Conservation (phyloP, 129 eudicot species). For the Chrysanthemum seticuspe region DNA sequence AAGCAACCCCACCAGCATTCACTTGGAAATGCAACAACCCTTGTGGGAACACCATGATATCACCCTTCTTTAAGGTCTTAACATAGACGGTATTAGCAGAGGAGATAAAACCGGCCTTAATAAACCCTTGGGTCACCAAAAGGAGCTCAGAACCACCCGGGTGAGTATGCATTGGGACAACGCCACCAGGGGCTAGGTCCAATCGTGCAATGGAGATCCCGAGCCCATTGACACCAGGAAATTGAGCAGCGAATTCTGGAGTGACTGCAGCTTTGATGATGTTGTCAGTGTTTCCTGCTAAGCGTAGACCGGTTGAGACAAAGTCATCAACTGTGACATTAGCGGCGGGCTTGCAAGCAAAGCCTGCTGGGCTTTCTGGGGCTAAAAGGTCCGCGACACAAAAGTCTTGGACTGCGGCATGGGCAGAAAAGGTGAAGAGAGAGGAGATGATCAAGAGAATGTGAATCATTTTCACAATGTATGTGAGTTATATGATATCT, state of each 20-base stretch:
- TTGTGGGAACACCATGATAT: constrained; percentile 79
- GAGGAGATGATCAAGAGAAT: constrained; percentile 36
- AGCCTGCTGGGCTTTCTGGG: constrained; percentile 71
- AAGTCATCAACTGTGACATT: constrained; percentile 61
- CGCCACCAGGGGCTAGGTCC: constrained; percentile 69
- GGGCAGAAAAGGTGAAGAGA: constrained; percentile 38
- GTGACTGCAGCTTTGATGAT: constrained; percentile 69
- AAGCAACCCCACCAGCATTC: constrained; percentile 50
- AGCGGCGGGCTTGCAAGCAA: constrained; percentile 55
- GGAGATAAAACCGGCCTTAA: constrained; percentile 58
- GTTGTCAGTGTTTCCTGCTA: constrained; percentile 70
- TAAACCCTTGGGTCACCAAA: constrained; percentile 59
- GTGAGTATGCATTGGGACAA: constrained; percentile 85
- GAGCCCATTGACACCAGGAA: constrained; percentile 76
- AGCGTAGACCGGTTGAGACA: constrained; percentile 43
- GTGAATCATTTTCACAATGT: constrained; percentile 40
- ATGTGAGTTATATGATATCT: neutral
- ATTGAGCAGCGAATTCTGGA: constrained; percentile 66
- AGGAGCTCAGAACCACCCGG: constrained; percentile 67
- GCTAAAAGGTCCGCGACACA: constrained; percentile 66
- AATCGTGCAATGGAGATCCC: constrained; percentile 72
- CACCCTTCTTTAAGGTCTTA: constrained; percentile 59
- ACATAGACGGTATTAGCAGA: constrained; percentile 60
- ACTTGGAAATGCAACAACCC: constrained; percentile 80
- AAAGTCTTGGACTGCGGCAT: constrained; percentile 66